Percentiles rank a stretch among this genome's conserved stretches.
These are phyloP conservation scores for Diophrys appendiculata DNA, from an alignment of 73 alveolate species.

Conservation along the genomic window DNA sequence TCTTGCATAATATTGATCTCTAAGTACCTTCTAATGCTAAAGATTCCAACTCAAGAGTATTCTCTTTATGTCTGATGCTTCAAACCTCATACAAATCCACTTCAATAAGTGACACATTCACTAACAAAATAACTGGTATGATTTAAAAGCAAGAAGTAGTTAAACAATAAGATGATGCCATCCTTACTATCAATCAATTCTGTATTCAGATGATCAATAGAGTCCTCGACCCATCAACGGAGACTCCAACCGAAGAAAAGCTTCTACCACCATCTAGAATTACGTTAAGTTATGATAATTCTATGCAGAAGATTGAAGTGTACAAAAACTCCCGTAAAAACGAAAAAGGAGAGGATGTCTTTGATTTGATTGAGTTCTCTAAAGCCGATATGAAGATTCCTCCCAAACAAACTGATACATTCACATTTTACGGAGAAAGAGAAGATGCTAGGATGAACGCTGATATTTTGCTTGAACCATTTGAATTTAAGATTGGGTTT, in stretches of 20 bases:
- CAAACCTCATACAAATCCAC: constrained; percentile 9
- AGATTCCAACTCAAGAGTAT: constrained; percentile 39
- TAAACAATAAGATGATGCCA: constrained; percentile 24
- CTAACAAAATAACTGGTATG: constrained; percentile 3
- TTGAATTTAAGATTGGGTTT: constrained; percentile 55
- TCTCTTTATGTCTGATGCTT: constrained; percentile 29
- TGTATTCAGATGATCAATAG: constrained; percentile 42
- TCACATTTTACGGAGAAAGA: too few relatives aligned
- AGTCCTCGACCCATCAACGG: constrained; percentile 16
- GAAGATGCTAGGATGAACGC: too few relatives aligned
- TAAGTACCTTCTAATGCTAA: constrained; percentile 44
- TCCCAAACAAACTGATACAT: too few relatives aligned
- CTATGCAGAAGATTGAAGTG: constrained; percentile 6
- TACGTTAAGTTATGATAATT: constrained; percentile 35
- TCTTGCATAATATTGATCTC: constrained; percentile 14
- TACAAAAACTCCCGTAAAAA: too few relatives aligned
- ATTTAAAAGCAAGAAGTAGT: neutral
- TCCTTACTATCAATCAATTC: constrained; percentile 34
- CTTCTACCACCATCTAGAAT: constrained; percentile 53
- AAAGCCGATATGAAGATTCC: too few relatives aligned
- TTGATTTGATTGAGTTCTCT: too few relatives aligned
- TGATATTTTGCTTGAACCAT: constrained; percentile 40
- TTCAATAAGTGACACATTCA: neutral
- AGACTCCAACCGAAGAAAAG: constrained; percentile 29
- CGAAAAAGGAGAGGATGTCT: neutral